Conservation (phyloP, 257 asterid genomes). For the Phtheirospermum japonicum region DNA sequence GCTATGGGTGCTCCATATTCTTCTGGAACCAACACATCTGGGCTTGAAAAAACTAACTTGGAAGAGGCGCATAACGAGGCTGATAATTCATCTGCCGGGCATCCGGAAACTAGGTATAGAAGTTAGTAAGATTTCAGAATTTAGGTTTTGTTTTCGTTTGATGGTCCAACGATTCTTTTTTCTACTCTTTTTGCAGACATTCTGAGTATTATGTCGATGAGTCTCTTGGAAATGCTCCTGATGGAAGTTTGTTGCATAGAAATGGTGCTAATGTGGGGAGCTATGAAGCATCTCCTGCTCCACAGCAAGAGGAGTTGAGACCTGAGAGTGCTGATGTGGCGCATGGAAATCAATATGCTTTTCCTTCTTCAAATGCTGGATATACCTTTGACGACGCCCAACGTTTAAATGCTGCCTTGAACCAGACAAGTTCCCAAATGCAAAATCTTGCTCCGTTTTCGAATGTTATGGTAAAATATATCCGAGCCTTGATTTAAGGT, state of each 20-base stretch:
- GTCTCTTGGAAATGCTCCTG: constrained; percentile 49
- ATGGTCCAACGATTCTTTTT: constrained; percentile 16
- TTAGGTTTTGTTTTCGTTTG: background rate
- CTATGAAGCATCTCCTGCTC: constrained; percentile 60
- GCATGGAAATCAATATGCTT: constrained; percentile 55
- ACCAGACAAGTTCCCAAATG: constrained; percentile 53
- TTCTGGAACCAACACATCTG: constrained; percentile 47
- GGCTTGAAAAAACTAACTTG: constrained; percentile 40
- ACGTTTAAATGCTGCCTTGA: constrained; percentile 46
- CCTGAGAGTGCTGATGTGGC: constrained; percentile 56
- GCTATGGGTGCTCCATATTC: constrained; percentile 36
- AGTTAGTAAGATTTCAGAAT: constrained; percentile 17
- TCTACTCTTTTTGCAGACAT: constrained; percentile 47
- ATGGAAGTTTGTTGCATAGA: constrained; percentile 46
- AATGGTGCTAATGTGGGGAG: constrained; percentile 44
- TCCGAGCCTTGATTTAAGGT: constrained; percentile 5
- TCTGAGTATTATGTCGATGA: constrained; percentile 63
- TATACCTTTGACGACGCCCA: constrained; percentile 57
- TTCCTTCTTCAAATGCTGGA: constrained; percentile 51
- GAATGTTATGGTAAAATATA: constrained; percentile 54
- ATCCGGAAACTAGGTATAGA: constrained; percentile 52
- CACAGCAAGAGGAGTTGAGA: constrained; percentile 58
- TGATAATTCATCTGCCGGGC: constrained; percentile 48
- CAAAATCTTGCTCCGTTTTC: constrained; percentile 59
- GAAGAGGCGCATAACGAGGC: constrained; percentile 51